Evolutionary conservation across 441 rosid species (phyloP), one percentile per base, ranked within the genome.

Genomic region (Manihot esculenta): DNA sequence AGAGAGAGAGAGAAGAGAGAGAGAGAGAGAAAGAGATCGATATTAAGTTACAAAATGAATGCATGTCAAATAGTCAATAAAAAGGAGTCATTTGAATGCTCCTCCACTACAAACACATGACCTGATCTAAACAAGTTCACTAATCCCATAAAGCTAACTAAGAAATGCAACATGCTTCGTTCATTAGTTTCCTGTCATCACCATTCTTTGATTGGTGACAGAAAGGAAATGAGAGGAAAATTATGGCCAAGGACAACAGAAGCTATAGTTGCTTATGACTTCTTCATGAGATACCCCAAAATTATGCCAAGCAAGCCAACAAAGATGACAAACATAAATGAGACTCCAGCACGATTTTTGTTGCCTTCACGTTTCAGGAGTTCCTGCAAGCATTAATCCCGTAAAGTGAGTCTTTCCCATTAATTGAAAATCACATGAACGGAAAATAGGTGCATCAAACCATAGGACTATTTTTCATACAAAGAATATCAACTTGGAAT

Each of bases 221-320:
- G 57, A 72, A 74, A 26, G 54, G 68, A 23, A 69, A 77, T 49
- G 4, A 57, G 30, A 18, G 38, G 66, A 59, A 54, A 74, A 75
- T 38, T 51, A 50, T 23, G 33, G 76, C 68, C 49, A 60, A 30
- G 56, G 57, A 51, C 42, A 26, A 38, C n/a, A n/a, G n/a, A n/a
- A n/a, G n/a, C n/a, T n/a, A n/a, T 15, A 23, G 58, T 23, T 61
- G 72, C 56, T 81, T 76, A 88, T 2, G 86, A 72, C 77, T 75
- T 85, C 87, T 85, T 89, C 86, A 85, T 71, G 63, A 88, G 53
- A 55, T 85, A 89, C 35, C 95, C 95, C 80, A 88, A 60, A 41
- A 89, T 26, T 71, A 89, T 72, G 79, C 92, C 91, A 0, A 89
- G 83, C 80, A 89, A 61, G 55, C 88, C 91, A 47, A 86, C 72